A percentile compares a stretch with the other conserved stretches of the same genome.
Evolutionary conservation across 345 rosid genomes (phyloP).

Genomic region (Hibiscus tridactylites): DNA sequence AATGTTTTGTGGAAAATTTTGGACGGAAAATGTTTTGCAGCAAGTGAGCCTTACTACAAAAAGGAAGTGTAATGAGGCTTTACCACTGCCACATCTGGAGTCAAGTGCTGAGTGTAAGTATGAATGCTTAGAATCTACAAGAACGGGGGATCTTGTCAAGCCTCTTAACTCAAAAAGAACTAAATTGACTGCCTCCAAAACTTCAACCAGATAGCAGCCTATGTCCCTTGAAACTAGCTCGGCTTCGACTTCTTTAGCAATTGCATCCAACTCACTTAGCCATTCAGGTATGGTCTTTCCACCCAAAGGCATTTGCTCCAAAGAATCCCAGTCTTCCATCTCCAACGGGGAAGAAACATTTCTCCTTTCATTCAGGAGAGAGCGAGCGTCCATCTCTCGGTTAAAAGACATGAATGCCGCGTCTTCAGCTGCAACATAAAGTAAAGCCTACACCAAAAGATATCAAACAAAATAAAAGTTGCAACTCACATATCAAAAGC

Average conservation of each 20-base stretch:
- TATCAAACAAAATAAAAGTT: slow-evolving; percentile 8
- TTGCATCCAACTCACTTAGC: slow-evolving; percentile 51
- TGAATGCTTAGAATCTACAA: slow-evolving; percentile 53
- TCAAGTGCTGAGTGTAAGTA: slow-evolving; percentile 72
- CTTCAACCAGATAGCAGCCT: slow-evolving; percentile 68
- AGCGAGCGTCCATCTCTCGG: slow-evolving; percentile 50
- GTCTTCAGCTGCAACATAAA: slow-evolving; percentile 83
- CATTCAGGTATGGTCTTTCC: slow-evolving; percentile 59
- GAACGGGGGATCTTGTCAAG: slow-evolving; percentile 63
- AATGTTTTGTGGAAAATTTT: neutral
- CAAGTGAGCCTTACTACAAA: neutral
- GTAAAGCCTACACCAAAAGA: slow-evolving; percentile 46
- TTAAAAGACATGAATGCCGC: slow-evolving; percentile 58
- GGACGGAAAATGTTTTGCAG: neutral
- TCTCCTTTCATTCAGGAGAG: slow-evolving; percentile 38
- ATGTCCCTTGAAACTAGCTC: slow-evolving; percentile 72
- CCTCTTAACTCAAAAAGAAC: slow-evolving; percentile 75
- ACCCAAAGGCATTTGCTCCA: slow-evolving; percentile 52
- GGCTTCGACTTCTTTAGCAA: slow-evolving; percentile 76
- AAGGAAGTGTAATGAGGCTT: slow-evolving; percentile 20
- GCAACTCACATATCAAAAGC: neutral
- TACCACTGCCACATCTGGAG: slow-evolving; percentile 76
- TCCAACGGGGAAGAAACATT: slow-evolving; percentile 25
- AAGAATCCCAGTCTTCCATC: slow-evolving; percentile 30
- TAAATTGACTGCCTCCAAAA: slow-evolving; percentile 70